Evolutionary conservation across 2,329 filamentous ascomycete species (phyloP).

Genomic region (Didymella exigua): DNA sequence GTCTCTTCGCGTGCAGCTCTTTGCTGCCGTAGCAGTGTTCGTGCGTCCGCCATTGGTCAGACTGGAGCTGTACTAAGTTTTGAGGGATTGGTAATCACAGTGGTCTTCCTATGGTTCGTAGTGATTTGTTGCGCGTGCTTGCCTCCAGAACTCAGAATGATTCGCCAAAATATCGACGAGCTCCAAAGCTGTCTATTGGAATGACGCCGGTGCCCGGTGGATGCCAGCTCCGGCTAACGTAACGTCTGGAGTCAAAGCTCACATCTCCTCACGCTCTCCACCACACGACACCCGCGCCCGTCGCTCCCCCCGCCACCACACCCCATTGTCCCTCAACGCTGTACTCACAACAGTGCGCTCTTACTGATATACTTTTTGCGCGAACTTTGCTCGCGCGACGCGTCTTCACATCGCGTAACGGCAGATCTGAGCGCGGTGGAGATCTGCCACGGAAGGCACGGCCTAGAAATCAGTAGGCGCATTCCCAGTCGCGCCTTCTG

Average conservation of each 20-base stretch:
- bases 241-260: constrained; percentile 26
- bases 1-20: constrained; percentile 45
- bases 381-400: constrained; percentile 4
- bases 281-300: constrained; percentile 38
- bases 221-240: constrained; percentile 5
- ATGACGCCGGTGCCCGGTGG: constrained; percentile 21
- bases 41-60: constrained; percentile 46
- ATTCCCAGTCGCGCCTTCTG: constrained; percentile 25
- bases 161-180: constrained; percentile 4
- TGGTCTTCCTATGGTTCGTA: neutral
- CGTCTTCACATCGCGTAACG: constrained; percentile 21
- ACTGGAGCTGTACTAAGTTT: neutral
- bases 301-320: constrained; percentile 21
- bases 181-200: constrained; percentile 13
- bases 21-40: constrained; percentile 47
- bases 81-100: neutral
- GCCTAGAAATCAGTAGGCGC: constrained; percentile 27
- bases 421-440: constrained; percentile 23
- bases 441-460: constrained; percentile 29
- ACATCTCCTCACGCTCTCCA: constrained; percentile 37
- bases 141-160: neutral
- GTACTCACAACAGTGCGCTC: constrained; percentile 17
- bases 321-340: constrained; percentile 17
- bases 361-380: constrained; percentile 9
- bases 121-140: neutral